Conservation (phyloP, 495 filamentous ascomycete genomes). For the Aspergillus cavernicola region DNA sequence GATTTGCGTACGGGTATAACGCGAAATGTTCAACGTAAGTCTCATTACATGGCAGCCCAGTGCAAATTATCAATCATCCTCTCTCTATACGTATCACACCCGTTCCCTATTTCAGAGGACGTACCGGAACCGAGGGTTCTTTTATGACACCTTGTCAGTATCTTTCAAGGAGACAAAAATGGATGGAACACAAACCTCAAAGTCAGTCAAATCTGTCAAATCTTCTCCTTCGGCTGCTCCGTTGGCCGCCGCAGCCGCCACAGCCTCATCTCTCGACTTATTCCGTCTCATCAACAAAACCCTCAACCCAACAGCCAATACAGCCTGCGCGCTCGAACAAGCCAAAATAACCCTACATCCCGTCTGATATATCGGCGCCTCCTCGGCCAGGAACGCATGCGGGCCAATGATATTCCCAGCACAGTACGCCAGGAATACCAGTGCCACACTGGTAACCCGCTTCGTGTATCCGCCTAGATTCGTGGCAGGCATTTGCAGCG, state of each 20-base stretch:
- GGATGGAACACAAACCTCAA: slow-evolving; percentile 12
- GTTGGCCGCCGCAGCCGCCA: not conserved
- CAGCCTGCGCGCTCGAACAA: slow-evolving; percentile 19
- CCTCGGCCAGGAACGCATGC: slow-evolving; percentile 31
- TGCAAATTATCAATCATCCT: too few relatives aligned
- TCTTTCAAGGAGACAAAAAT: not conserved
- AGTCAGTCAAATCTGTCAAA: slow-evolving; percentile 16
- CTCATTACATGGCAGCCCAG: too few relatives aligned
- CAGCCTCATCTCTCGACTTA: slow-evolving; percentile 7
- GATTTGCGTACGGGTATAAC: too few relatives aligned
- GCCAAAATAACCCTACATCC: slow-evolving; percentile 33
- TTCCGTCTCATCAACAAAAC: slow-evolving; percentile 13
- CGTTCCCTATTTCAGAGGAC: slow-evolving; percentile 1
- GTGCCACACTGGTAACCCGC: slow-evolving; percentile 33
- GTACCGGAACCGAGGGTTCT: slow-evolving; percentile 17
- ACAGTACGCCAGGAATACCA: slow-evolving; percentile 42
- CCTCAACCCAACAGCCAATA: slow-evolving; percentile 9
- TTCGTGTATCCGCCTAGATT: slow-evolving; percentile 43
- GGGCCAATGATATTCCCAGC: slow-evolving; percentile 33
- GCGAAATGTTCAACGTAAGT: too few relatives aligned
- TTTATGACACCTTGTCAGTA: not conserved
- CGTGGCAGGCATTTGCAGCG: slow-evolving; percentile 38
- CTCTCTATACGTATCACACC: not conserved
- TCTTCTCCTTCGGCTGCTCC: not conserved
- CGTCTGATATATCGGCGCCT: slow-evolving; percentile 33